Evolutionary conservation across 495 filamentous ascomycete species (phyloP).

Genomic region (Hyaloscypha finlandica): DNA sequence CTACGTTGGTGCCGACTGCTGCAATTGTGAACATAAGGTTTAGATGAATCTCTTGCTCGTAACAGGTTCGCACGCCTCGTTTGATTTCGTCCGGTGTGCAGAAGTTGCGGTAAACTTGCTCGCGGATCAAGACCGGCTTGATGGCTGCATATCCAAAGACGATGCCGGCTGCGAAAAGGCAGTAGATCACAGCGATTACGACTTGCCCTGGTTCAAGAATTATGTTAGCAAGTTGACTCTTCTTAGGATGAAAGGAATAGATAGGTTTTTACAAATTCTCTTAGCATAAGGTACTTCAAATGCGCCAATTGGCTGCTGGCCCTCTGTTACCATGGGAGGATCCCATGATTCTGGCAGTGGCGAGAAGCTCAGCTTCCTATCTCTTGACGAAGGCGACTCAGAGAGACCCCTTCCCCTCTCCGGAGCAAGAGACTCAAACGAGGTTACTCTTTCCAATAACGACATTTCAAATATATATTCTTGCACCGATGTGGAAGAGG

Average conservation of each 20-base stretch:
- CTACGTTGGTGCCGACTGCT: constrained; percentile 80
- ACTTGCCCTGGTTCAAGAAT: constrained; percentile 55
- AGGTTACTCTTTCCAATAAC: constrained; percentile 47
- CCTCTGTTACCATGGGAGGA: constrained; percentile 34
- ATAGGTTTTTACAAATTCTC: constrained; percentile 57
- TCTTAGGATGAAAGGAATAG: neutral
- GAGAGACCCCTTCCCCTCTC: constrained; percentile 40
- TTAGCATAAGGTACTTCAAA: constrained; percentile 69
- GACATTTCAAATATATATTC: constrained; percentile 41
- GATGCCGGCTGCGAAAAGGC: constrained; percentile 76
- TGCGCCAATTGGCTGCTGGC: constrained; percentile 57
- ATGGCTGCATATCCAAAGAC: constrained; percentile 86
- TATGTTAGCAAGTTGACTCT: constrained; percentile 24
- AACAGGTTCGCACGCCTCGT: constrained; percentile 64
- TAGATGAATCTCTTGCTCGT: constrained; percentile 75
- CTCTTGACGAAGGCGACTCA: constrained; percentile 35
- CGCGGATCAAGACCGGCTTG: constrained; percentile 76
- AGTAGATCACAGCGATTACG: constrained; percentile 69
- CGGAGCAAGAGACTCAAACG: constrained; percentile 51
- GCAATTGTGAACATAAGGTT: constrained; percentile 95
- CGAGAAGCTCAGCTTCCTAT: constrained; percentile 53
- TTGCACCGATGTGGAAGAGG: neutral
- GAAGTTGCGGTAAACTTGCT: constrained; percentile 69
- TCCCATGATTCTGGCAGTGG: constrained; percentile 53
- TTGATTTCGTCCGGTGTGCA: constrained; percentile 64